Base-by-base conservation (phyloP, 140 eudicot genomes). In the Erigeron philadelphicus region DNA sequence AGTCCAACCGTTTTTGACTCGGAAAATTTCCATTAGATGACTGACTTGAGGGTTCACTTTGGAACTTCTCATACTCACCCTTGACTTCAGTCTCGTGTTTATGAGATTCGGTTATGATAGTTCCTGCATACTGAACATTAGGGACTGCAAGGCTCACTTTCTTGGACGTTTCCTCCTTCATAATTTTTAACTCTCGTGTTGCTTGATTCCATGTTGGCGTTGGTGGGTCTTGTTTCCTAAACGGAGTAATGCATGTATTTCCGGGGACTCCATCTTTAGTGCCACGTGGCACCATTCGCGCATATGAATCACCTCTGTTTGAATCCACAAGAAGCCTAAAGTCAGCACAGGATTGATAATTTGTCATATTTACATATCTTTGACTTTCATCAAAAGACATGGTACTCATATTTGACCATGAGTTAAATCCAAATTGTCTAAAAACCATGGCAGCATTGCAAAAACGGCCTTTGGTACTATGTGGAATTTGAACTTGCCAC, bases 251-350 rank as follows among this genome's bases (percentile, higher is more conserved):
- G 38, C 38, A 31, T 31, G 38, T 31, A 31, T 31, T 31, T 31
- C 38, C 38, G 4, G 72, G 52, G 77, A 49, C 77, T 31, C 71
- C 57, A 18, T 67, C 75, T 66, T 73, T 76, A 76, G 42, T 46
- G 73, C 72, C 74, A 62, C 11, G 63, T 35, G 66, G 77, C 49
- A 75, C 63, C 84, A 80, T 80, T 45, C 61, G 57, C 43, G 80
- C 80, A 18, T 43, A 43, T 13, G 79, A 75, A 41, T 11, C 52
- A 6, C 84, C 80, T 11, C 61, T 43, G 6, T 12, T 49, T 64
- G 69, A 69, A 23, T 75, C 66, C 45, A 74, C 55, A 8, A 9
- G 45, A 64, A 80, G 84, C 61, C 61, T 64, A 52, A 59, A 80
- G 23, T 64, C 79, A 15, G 47, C 38, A 74, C 1, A 46, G 47